Conservation (phyloP, 2,329 filamentous ascomycete genomes). For the Bipolaris gigantea region DNA sequence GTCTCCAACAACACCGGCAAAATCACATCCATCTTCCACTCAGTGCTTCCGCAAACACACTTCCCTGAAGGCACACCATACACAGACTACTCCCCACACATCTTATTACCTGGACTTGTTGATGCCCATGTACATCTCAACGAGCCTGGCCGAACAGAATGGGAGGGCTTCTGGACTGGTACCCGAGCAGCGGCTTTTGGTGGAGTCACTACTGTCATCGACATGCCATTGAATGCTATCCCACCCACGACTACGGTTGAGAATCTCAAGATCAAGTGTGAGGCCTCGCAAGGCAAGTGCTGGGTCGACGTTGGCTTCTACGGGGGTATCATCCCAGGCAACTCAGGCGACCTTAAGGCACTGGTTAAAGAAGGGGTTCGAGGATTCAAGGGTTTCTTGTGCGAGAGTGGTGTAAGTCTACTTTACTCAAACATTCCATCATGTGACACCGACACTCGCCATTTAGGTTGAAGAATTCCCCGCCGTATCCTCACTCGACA, state of each 20-base stretch:
- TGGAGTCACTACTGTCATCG: conserved; percentile 93
- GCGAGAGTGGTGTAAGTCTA: conserved; percentile 83
- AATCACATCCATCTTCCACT: conserved; percentile 74
- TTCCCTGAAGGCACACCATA: conserved; percentile 77
- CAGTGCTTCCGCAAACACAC: conserved; percentile 70
- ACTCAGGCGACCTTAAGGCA: conserved; percentile 74
- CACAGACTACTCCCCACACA: conserved; percentile 78
- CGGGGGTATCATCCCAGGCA: conserved; percentile 90
- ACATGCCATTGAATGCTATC: conserved; percentile 97
- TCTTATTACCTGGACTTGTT: conserved; percentile 87
- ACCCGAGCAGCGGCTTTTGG: conserved; percentile 92
- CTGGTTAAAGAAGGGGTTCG: conserved; percentile 84
- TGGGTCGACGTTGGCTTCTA: conserved; percentile 99
- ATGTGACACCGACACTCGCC: conserved; percentile 22
- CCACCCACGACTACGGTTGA: conserved; percentile 89
- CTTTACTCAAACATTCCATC: no score
- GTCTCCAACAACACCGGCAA: conserved; percentile 80
- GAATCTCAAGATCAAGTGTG: conserved; percentile 81
- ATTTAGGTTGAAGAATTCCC: conserved; percentile 89
- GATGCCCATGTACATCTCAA: conserved; percentile 98
- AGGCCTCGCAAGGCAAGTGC: conserved; percentile 81
- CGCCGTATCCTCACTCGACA: conserved; percentile 78
- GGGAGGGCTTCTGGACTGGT: conserved; percentile 97
- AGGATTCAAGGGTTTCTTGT: conserved; percentile 97
- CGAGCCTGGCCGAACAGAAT: conserved; percentile 94